Evolutionary conservation across 495 filamentous ascomycete species (phyloP), one percentile per base, ranked within the genome.

Genomic region (Lasiosphaeria miniovina): DNA sequence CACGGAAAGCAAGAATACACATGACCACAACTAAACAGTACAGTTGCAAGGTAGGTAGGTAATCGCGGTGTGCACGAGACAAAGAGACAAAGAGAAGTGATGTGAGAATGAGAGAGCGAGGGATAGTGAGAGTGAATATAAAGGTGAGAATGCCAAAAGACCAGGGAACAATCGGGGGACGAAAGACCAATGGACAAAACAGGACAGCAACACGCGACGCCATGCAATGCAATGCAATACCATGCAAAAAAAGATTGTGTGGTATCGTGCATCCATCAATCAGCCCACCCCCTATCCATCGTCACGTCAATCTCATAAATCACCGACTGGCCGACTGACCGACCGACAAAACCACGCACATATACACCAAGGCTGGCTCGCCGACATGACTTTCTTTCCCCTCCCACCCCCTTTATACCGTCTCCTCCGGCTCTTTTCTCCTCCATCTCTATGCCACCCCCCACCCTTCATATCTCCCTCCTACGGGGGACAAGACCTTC

Each of bases 221-320:
- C 38, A 41, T 24, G 24, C 24, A 24, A 24, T 24, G 38, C 38
- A 41, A 41, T n/a, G 43, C 43, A 46, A 46, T n/a, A 5, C 43
- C 43, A 46, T 46, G 43, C 43, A 46, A 46, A 46, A 46, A 24
- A 24, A 24, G 24, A 24, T 24, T 24, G 24, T 46, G 43, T 46
- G 43, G 43, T 46, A 46, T 46, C 43, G 8, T 46, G 24, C 43
- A 46, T 46, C 43, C 43, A 46, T 46, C 8, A 9, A n/a, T 46
- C 12, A 41, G 38, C 11, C 15, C 5, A 14, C 12, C 11, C 11
- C 3, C 15, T 14, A 5, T 46, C 11, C 43, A 14, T 46, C 43
- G 15, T 46, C 43, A 11, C 43, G 43, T 46, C 43, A 14, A 46
- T 46, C 7, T 46, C 43, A 46, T 46, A n/a, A 46, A 46, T 46